Base-by-base conservation (phyloP, 75 land plant genomes). In the Picea sitchensis region DNA sequence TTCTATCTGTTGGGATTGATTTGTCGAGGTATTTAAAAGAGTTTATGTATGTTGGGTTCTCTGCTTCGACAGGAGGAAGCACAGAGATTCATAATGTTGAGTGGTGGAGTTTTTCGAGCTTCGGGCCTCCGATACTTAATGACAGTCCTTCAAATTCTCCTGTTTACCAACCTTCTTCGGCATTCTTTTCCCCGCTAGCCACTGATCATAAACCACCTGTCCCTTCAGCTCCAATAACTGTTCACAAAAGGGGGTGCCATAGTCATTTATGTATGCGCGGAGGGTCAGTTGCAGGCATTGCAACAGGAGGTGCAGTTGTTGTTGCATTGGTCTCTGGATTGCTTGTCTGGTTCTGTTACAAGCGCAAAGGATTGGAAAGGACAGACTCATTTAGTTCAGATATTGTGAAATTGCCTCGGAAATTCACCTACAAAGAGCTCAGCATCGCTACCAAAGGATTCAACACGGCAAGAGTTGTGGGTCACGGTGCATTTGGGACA, bases 31-130 rank as follows among this genome's bases (percentile, higher is more conserved):
- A 79, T 41, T 79, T 90, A 8, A 81, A 74, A 23, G 94, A 96
- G 77, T 87, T 87, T 64, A 86, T 90, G 89, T 96, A 74, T 77
- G 98, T 93, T 8, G 98, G 98, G 0, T 96, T 96, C 82, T 87
- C 96, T 26, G 94, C 86, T 0, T 95, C 98, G 2, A 96, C 98
- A 2, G 92, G 92, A 78, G 92, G 92, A 9, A 92, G 94, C 60
- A 90, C 91, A 4, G 98, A 93, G 77, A 65, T 79, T 38, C 98
- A 96, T 80, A 84, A 77, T 63, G 80, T 96, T 11, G 88, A 88
- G 32, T 87, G 94, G 87, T 96, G 98, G 98, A 90, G 90, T 73
- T 96, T 96, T 69, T 81, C 82, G 41, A 85, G 84, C 51, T 64
- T 79, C n/a, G 80, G 80, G 12, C 68, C 75, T 26, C 36, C 51